Base-by-base conservation (phyloP, 306 rosid species). In the Lathyrus tuberosus region DNA sequence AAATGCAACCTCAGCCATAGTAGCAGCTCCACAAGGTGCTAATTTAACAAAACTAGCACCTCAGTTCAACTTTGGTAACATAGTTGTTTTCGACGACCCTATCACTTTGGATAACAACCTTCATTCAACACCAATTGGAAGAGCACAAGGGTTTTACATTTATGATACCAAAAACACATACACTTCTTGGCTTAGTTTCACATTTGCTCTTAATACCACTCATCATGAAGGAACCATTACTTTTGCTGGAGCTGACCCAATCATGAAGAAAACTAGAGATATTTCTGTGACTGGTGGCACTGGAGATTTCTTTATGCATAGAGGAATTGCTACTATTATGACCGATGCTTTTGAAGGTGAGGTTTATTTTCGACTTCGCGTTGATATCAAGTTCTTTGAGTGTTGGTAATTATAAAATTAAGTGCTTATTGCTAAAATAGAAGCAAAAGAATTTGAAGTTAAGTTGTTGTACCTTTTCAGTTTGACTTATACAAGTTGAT, bases 281-380 rank as follows among this genome's bases (percentile, higher is more conserved):
- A 77, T 89, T 13, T 92, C 96, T 0, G 73, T 92, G 0, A 69
- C 84, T 0, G 89, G 98, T 9, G 98, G 98, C 9, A 87, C 95
- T 0, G 96, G 88, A 0, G 95, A 92, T 38, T 89, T 92, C 78
- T 53, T 53, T 20, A 53, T 53, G 60, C 31, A 83, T 48, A 71
- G 96, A 12, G 96, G 93, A 10, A 16, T 86, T 13, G 98, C 96
- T 9, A 90, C 96, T 52, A 10, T 92, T 14, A 47, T 31, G 60
- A 90, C 98, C 0, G 96, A 90, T 62, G 82, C 91, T 0, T 85
- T 59, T 47, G 93, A 92, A 79, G 96, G 93, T 11, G 87, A 86
- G 10, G 86, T 85, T 33, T 92, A 90, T 33, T 92, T 90, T 56
- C 52, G 96, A 53, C 96, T 92, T 54, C 70, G 70, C 1, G 77